Evolutionary conservation across 345 rosid genomes (phyloP).

Genomic region (Firmiana major): DNA sequence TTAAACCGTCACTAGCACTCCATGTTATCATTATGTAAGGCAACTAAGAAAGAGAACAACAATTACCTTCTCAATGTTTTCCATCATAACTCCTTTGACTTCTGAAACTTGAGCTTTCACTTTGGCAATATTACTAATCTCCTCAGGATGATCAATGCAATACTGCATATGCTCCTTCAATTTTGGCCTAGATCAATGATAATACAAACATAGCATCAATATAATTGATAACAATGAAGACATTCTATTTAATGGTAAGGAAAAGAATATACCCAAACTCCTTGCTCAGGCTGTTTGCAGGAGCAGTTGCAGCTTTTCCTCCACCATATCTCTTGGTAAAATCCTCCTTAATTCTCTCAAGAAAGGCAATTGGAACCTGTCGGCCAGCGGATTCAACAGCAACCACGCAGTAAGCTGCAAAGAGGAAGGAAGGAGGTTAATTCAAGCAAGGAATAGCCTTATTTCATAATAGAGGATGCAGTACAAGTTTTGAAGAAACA

Average conservation of each 20-base stretch:
- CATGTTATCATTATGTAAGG: background rate
- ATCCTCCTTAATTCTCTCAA: conserved; percentile 47
- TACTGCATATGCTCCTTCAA: conserved; percentile 68
- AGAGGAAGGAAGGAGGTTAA: background rate
- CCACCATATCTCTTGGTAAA: conserved; percentile 38
- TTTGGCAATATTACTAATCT: conserved; percentile 49
- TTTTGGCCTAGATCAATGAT: conserved; percentile 33
- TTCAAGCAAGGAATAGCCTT: background rate
- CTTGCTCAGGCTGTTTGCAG: conserved; percentile 37
- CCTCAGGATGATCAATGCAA: conserved; percentile 62
- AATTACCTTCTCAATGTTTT: conserved; percentile 52
- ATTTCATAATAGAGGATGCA: background rate
- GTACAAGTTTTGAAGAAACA: background rate
- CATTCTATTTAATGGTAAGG: background rate
- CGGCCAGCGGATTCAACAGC: conserved; percentile 46
- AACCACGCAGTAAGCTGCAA: conserved; percentile 48
- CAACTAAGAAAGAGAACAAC: background rate
- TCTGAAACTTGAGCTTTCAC: conserved; percentile 61
- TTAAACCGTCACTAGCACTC: background rate
- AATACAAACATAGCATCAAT: background rate
- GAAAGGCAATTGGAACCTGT: conserved; percentile 45
- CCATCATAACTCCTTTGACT: conserved; percentile 59
- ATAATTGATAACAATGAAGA: background rate
- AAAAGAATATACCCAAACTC: conserved; percentile 29
- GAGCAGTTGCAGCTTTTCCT: conserved; percentile 46